phyloP scores from a whole-genome alignment of 108 stramenopile species.

The Pseudonitzschia multiseries region DNA sequence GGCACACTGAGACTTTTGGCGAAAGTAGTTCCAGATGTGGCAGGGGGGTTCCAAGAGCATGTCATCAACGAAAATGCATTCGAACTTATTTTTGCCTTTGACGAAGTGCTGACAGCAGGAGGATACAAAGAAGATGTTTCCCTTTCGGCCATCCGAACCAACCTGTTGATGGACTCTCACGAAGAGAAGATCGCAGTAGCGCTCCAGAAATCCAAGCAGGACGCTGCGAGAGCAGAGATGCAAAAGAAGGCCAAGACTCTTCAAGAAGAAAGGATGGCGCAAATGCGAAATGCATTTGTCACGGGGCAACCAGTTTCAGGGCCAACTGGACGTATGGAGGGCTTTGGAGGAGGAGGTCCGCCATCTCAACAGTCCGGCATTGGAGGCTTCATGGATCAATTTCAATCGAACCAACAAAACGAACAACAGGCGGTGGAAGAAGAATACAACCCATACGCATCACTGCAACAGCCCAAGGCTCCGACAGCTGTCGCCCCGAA shows the following conservation, averaged over 20 bases:
- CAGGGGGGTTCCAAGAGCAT: slow-evolving; percentile 91
- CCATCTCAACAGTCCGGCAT: slow-evolving; percentile 36
- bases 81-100: slow-evolving; percentile 99
- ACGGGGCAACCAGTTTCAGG: slow-evolving; percentile 54
- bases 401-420: slow-evolving; percentile 29
- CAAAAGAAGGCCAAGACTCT: slow-evolving; percentile 88
- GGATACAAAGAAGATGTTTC: slow-evolving; percentile 96
- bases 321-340: slow-evolving; percentile 68
- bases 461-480: slow-evolving; percentile 47
- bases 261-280: slow-evolving; percentile 80
- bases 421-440: slow-evolving; percentile 21
- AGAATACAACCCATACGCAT: slow-evolving; percentile 47
- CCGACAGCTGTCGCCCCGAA: slow-evolving; percentile 47
- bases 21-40: slow-evolving; percentile 98
- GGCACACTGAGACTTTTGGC: slow-evolving; percentile 95
- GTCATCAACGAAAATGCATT: slow-evolving; percentile 89
- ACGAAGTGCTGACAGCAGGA: slow-evolving; percentile 97
- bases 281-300: slow-evolving; percentile 71
- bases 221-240: slow-evolving; percentile 87
- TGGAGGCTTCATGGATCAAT: slow-evolving; percentile 43
- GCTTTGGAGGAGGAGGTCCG: slow-evolving; percentile 61
- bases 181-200: slow-evolving; percentile 95
- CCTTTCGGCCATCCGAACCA: slow-evolving; percentile 86
- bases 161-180: slow-evolving; percentile 98
- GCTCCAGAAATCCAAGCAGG: slow-evolving; percentile 90